Base-by-base conservation (phyloP, 139 green algal species). In the Micractinium sp. region DNA sequence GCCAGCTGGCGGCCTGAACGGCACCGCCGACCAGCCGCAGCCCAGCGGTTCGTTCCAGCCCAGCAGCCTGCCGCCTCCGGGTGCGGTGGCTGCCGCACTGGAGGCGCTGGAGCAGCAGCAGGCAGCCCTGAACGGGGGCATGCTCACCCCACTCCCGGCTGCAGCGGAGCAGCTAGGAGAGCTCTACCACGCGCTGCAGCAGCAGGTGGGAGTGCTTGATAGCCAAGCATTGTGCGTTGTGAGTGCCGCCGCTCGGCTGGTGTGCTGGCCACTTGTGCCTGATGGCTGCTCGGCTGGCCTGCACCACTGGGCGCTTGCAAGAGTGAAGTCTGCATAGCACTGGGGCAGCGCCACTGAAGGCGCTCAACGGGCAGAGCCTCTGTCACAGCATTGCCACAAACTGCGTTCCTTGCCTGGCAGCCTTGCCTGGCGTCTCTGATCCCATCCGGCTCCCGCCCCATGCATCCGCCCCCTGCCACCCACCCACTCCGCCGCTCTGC, bases 11-110 rank as follows among this genome's bases (percentile, higher is more conserved):
- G 63, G 7, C 63, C 20, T 38, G 14, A 27, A 29, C 78, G 31
- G n/a, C 16, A 35, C n/a, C 33, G 47, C 29, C 1, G 78, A 78
- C 5, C 63, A 27, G 25, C 82, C 82, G 31, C 35, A 77, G 61
- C 82, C 82, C 82, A 78, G 61, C 66, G 82, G 61, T 0, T 87
- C 82, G 23, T 69, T 41, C 82, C 82, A 87, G 82, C 82, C 82
- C 61, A 87, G 82, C 82, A 56, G 61, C 60, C 82, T 87, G 61
- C 82, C 82, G 61, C 83, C 83, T 0, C 38, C 83, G 27, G 83
- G 66, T 0, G 83, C 67, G 0, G 83, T 80, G 36, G 83, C 83
- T 3, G 83, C 83, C 0, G 83, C 83, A 2, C 39, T 87, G 14
- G 83, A 67, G n/a, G 83, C 67, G 5, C 67, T 87, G 41, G 83